Conservation (phyloP, 192 early-diverging fungal species). For the Coemansia sp. region DNA sequence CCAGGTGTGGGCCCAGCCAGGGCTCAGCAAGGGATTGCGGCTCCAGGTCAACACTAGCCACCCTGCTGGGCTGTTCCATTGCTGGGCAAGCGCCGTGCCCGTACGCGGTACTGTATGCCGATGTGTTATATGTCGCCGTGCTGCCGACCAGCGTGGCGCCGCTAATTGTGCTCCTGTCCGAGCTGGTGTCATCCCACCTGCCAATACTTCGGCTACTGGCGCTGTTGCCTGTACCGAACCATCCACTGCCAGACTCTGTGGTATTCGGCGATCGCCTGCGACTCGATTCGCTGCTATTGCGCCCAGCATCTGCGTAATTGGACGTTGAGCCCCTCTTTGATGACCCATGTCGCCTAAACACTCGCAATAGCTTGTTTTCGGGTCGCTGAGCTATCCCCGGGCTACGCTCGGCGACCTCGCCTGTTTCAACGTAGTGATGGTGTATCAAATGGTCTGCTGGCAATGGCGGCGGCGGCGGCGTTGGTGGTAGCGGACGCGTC, state of each 20-base stretch:
- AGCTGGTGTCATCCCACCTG: conserved; percentile 14
- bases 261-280: not conserved
- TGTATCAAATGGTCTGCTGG: not conserved
- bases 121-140: not conserved
- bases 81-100: not conserved
- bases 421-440: not conserved
- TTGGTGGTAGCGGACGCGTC: not conserved
- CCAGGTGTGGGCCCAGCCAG: not conserved
- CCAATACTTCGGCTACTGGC: conserved; percentile 13
- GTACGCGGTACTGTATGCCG: conserved; percentile 2
- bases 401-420: not conserved
- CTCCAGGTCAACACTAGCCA: not conserved
- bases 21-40: not conserved
- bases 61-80: not conserved
- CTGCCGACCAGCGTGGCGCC: conserved; percentile 31
- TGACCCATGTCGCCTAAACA: not conserved
- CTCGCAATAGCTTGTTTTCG: not conserved
- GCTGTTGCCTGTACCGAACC: not conserved
- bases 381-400: not conserved
- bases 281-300: not conserved
- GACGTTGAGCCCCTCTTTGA: not conserved
- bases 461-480: not conserved
- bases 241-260: not conserved
- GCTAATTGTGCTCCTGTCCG: conserved; percentile 18
- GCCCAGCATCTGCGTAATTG: not conserved